Conservation (phyloP, 495 filamentous ascomycete species). For the Xylaria sp. region DNA sequence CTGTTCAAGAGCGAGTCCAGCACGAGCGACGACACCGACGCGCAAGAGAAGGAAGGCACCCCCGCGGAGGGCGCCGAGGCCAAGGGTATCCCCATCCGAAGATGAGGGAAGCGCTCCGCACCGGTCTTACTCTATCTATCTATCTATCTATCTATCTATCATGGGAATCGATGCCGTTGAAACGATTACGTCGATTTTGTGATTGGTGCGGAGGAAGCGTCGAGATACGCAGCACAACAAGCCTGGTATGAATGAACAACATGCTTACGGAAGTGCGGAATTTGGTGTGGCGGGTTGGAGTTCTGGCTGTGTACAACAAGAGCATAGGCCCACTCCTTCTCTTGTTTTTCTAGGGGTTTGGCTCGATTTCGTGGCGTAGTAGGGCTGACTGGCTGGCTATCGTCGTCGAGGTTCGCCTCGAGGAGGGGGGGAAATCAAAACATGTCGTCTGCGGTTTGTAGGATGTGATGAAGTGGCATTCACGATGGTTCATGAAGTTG, state of each 20-base stretch:
- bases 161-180: no score
- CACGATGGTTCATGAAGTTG: slow-evolving; percentile 23
- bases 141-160: no score
- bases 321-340: slow-evolving; percentile 14
- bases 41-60: slow-evolving; percentile 36
- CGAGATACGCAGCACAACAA: slow-evolving; percentile 2
- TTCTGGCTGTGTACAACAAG: slow-evolving; percentile 21
- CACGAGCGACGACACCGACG: slow-evolving; percentile 67
- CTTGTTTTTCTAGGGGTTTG: not conserved
- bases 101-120: slow-evolving; percentile 42
- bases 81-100: slow-evolving; percentile 71
- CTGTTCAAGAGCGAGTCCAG: slow-evolving; percentile 79
- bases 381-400: not conserved
- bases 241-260: slow-evolving; percentile 5
- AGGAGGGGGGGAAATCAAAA: not conserved
- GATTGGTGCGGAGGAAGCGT: not conserved
- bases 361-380: slow-evolving; percentile 17
- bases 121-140: no score
- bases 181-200: not conserved
- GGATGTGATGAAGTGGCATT: slow-evolving; percentile 10
- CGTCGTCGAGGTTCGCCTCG: not conserved
- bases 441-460: slow-evolving; percentile 5
- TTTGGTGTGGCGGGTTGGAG: slow-evolving; percentile 6
- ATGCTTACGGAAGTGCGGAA: not conserved
- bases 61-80: slow-evolving; percentile 27